These are phyloP conservation scores for Achaetomium macrosporum DNA, from an alignment of 2,329 filamentous ascomycete species.

Conservation along the genomic window DNA sequence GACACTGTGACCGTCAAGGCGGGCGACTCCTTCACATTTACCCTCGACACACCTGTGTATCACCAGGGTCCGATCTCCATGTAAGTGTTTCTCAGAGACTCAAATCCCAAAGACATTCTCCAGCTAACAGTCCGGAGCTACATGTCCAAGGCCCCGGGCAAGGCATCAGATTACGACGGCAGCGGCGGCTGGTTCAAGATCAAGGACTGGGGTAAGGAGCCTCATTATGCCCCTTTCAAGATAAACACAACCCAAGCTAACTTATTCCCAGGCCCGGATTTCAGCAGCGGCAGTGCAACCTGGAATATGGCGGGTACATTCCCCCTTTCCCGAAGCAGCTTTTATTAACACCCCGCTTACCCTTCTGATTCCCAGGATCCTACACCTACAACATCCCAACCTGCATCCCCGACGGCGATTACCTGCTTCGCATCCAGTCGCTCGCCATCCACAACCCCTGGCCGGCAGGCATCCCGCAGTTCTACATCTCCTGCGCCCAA, in stretches of 20 bases:
- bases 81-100: background rate
- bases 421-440: conserved; percentile 54
- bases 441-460: conserved; percentile 53
- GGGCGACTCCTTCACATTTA: conserved; percentile 36
- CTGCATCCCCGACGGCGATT: conserved; percentile 51
- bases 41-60: conserved; percentile 38
- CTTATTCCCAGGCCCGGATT: conserved; percentile 9
- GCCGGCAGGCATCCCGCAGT: conserved; percentile 29
- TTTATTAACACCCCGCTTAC: too few species aligned
- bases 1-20: conserved; percentile 34
- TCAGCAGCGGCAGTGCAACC: conserved; percentile 6
- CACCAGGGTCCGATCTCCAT: conserved; percentile 31
- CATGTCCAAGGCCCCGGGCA: conserved; percentile 37
- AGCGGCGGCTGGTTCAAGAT: conserved; percentile 41
- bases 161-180: conserved; percentile 34
- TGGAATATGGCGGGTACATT: conserved; percentile 14
- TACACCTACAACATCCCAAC: conserved; percentile 42
- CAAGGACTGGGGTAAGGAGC: conserved; percentile 30
- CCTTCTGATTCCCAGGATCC: background rate
- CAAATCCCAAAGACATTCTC: background rate
- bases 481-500: conserved; percentile 29
- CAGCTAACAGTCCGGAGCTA: conserved; percentile 30
- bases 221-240: background rate
- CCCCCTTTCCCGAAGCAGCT: too few species aligned
- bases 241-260: background rate